Evolutionary conservation across 192 early-diverging fungal genomes (phyloP).

Genomic region (Coemansia sp.): DNA sequence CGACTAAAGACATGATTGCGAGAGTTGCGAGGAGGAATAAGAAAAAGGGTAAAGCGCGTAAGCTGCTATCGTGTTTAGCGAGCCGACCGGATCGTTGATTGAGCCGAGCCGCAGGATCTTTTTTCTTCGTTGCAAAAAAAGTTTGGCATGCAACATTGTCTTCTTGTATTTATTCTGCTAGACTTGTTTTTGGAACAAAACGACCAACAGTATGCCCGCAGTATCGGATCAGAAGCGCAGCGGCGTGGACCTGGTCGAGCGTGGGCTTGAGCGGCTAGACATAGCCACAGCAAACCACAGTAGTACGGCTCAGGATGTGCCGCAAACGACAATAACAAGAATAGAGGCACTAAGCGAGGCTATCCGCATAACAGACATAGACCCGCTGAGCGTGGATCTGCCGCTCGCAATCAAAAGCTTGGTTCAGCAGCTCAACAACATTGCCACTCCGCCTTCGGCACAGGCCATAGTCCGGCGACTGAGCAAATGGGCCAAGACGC

Average conservation of each 20-base stretch:
- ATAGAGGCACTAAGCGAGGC: background rate
- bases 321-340: background rate
- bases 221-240: slow-evolving; percentile 3
- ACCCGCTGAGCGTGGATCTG: slow-evolving; percentile 48
- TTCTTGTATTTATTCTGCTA: too few species aligned
- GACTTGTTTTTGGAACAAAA: too few species aligned
- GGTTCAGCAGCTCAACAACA: background rate
- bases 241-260: slow-evolving; percentile 31
- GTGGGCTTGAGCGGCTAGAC: slow-evolving; percentile 31
- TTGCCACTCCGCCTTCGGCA: slow-evolving; percentile 3
- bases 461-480: slow-evolving; percentile 7
- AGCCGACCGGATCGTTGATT: background rate
- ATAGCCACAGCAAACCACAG: slow-evolving; percentile 14
- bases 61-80: too few species aligned
- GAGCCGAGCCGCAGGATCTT: background rate
- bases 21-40: background rate
- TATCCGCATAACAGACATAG: slow-evolving; percentile 26
- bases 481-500: slow-evolving; percentile 19
- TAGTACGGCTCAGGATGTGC: background rate
- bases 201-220: slow-evolving; percentile 1
- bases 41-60: too few species aligned
- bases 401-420: slow-evolving; percentile 20
- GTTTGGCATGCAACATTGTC: background rate
- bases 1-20: background rate
- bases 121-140: background rate